phyloP scores from a whole-genome alignment of 768 basidiomycete genomes.

The Podaxis carcinomalis region DNA sequence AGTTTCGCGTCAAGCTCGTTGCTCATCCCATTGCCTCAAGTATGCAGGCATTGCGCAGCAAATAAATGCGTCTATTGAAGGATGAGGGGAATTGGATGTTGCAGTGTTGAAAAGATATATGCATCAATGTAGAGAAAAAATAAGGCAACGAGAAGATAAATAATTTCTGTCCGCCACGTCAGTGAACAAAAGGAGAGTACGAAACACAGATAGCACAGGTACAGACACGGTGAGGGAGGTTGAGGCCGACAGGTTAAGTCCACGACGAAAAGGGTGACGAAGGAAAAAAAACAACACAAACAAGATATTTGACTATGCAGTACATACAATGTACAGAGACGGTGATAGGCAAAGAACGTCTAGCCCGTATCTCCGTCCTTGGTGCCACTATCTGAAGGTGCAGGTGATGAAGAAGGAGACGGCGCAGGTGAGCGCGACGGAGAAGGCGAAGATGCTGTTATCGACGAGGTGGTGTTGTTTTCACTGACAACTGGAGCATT shows the following conservation, averaged over 20 bases:
- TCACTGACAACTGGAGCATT: background rate
- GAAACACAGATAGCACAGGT: background rate
- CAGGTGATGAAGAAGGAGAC: conserved; percentile 31
- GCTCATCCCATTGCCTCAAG: background rate
- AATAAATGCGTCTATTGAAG: conserved; percentile 1
- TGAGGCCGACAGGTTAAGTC: background rate
- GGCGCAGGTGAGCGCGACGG: conserved; percentile 19
- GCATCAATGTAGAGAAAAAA: conserved; percentile 9
- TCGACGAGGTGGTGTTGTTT: conserved; percentile 12
- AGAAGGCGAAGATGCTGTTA: conserved; percentile 13
- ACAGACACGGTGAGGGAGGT: background rate
- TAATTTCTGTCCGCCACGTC: background rate
- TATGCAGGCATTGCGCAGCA: background rate
- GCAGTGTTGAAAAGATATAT: background rate
- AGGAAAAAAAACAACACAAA: conserved; percentile 8
- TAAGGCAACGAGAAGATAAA: background rate
- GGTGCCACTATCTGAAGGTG: conserved; percentile 58
- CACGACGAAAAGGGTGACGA: background rate
- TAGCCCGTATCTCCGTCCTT: conserved; percentile 78
- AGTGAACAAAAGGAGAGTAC: conserved; percentile 7
- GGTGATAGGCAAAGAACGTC: conserved; percentile 12
- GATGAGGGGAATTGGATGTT: conserved; percentile 1
- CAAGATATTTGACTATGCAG: background rate
- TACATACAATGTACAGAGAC: conserved; percentile 13
- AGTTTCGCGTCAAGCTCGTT: background rate